Conservation (phyloP, 2,329 filamentous ascomycete genomes). For the Cladosporium sp. region DNA sequence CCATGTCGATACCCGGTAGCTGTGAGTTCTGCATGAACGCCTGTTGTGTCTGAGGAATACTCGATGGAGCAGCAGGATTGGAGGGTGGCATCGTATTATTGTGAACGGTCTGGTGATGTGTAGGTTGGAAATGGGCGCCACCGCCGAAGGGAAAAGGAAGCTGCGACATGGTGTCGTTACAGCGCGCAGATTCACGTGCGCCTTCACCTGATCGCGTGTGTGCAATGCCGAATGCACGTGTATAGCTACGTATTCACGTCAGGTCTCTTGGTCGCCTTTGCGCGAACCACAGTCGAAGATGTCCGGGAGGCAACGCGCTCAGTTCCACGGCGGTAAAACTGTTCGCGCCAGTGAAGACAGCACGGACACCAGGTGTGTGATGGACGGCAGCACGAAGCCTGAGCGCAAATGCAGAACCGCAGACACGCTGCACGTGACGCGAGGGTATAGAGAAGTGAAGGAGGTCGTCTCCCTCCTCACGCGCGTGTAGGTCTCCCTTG, state of each 20-base stretch:
- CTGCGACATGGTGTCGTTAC: constrained; percentile 18
- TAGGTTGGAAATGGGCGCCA: constrained; percentile 14
- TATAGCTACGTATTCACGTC: not conserved
- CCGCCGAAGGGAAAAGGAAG: constrained; percentile 17
- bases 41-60: constrained; percentile 13
- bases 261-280: not conserved
- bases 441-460: not conserved
- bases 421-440: too few relatives aligned
- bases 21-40: constrained; percentile 22
- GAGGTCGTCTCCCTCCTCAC: not conserved
- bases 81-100: constrained; percentile 15
- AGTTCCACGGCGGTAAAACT: not conserved
- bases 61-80: not conserved
- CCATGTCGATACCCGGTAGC: constrained; percentile 20
- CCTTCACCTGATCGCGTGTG: constrained; percentile 10
- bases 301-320: not conserved
- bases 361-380: not conserved
- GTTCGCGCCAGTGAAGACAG: not conserved
- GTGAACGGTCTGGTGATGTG: not conserved
- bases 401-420: not conserved
- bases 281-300: not conserved
- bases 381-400: not conserved
- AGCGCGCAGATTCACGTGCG: constrained; percentile 3
- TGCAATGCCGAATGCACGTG: constrained; percentile 11
- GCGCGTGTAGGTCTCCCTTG: not conserved